A percentile compares a stretch with the other conserved stretches of the same genome.
Conservation (phyloP, 2,329 filamentous ascomycete species). For the Hyphodiscus sp. region DNA sequence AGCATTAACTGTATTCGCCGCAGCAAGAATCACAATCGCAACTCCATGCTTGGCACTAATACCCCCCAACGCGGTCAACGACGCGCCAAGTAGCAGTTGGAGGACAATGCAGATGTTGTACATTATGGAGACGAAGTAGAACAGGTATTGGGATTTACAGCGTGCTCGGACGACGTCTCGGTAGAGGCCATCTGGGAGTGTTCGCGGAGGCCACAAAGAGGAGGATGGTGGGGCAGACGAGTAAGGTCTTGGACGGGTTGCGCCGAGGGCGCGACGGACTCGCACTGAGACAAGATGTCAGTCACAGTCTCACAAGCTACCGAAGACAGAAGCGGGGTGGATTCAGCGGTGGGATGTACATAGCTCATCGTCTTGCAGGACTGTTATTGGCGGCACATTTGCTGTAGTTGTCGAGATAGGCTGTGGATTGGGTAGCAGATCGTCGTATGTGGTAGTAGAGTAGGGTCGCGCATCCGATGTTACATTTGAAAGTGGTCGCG, state of each 20-base stretch:
- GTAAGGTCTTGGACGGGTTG: neutral
- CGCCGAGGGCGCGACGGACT: slow-evolving; percentile 8
- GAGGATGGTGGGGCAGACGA: neutral
- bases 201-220: slow-evolving; percentile 3
- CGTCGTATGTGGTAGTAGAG: neutral
- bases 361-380: neutral
- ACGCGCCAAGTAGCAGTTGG: slow-evolving; percentile 16
- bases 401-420: neutral
- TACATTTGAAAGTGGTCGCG: too few species aligned
- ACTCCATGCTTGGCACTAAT: slow-evolving; percentile 5
- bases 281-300: neutral
- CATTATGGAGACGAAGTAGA: slow-evolving; percentile 10
- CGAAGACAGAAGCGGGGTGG: too few species aligned
- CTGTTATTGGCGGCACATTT: neutral
- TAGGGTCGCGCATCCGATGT: neutral
- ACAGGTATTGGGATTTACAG: slow-evolving; percentile 9
- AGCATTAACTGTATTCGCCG: slow-evolving; percentile 18
- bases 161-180: slow-evolving; percentile 4
- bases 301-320: neutral
- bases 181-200: slow-evolving; percentile 13
- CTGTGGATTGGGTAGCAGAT: neutral
- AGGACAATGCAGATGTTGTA: slow-evolving; percentile 17
- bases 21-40: slow-evolving; percentile 17
- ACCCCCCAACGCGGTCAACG: slow-evolving; percentile 11
- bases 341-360: neutral